A percentile compares a stretch with the other conserved stretches of the same genome.
Conservation (phyloP, 331 rosid species). For the Arachis monticola region DNA sequence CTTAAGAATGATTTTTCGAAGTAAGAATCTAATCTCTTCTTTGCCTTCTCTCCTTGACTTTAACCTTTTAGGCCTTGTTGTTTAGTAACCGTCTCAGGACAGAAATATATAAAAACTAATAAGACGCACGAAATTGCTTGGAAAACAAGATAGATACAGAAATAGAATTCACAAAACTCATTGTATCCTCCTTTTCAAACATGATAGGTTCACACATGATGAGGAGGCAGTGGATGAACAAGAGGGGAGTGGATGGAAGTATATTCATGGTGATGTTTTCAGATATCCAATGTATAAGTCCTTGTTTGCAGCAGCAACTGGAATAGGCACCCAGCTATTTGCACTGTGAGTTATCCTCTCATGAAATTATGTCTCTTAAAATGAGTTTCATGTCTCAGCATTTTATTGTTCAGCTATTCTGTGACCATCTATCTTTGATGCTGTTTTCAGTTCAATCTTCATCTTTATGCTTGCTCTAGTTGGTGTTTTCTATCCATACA, state of each 20-base stretch:
- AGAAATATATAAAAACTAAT: too few relatives aligned
- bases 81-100: too few relatives aligned
- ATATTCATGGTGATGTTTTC: constrained; percentile 61
- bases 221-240: constrained; percentile 57
- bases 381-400: constrained; percentile 16
- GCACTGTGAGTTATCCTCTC: constrained; percentile 47
- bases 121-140: too few relatives aligned
- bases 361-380: constrained; percentile 12
- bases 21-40: constrained; percentile 40
- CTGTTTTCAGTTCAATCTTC: constrained; percentile 53
- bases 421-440: constrained; percentile 24
- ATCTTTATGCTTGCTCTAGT: constrained; percentile 58
- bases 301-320: constrained; percentile 61
- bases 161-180: neutral
- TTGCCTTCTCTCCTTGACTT: constrained; percentile 6
- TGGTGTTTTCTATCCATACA: constrained; percentile 62
- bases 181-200: constrained; percentile 1
- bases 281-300: constrained; percentile 58
- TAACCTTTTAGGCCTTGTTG: neutral
- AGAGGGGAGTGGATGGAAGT: constrained; percentile 63
- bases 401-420: constrained; percentile 25
- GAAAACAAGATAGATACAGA: too few relatives aligned
- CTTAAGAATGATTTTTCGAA: constrained; percentile 58
- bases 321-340: constrained; percentile 59
- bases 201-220: constrained; percentile 50